These are phyloP conservation scores for Crithidia fasciculata DNA, from an alignment of 208 protist genomes.

Conservation along the genomic window DNA sequence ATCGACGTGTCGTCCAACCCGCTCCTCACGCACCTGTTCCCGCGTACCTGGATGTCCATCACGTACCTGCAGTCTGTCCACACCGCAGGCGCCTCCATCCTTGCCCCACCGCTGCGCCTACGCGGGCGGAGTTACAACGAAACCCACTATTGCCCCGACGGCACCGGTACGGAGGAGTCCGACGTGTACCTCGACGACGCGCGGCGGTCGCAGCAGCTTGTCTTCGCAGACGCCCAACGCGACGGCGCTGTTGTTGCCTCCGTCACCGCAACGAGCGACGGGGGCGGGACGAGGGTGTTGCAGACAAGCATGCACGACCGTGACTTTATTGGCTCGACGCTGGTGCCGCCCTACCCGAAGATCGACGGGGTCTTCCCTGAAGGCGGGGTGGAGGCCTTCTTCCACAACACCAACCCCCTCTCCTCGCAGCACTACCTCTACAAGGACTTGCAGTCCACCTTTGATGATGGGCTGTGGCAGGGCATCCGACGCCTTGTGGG, in stretches of 20 bases:
- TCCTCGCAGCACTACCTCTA: background rate
- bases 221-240: background rate
- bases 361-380: conserved; percentile 13
- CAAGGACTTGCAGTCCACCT: background rate
- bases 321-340: conserved; percentile 13
- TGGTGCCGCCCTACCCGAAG: conserved; percentile 22
- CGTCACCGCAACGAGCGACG: background rate
- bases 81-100: conserved; percentile 25
- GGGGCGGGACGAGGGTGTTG: background rate
- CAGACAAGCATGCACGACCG: conserved; percentile 17
- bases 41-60: conserved; percentile 28
- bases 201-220: background rate
- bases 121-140: conserved; percentile 19
- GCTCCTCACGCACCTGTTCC: conserved; percentile 26
- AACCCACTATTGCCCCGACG: conserved; percentile 11
- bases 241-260: background rate
- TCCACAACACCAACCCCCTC: background rate
- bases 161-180: background rate
- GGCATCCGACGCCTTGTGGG: conserved; percentile 9
- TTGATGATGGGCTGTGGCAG: conserved; percentile 1
- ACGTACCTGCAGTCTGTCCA: conserved; percentile 27
- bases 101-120: conserved; percentile 20
- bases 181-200: conserved; percentile 6
- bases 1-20: conserved; percentile 59
- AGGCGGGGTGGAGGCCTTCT: background rate